phyloP scores from a whole-genome alignment of 495 filamentous ascomycete genomes.

The Xylaria nigripes region DNA sequence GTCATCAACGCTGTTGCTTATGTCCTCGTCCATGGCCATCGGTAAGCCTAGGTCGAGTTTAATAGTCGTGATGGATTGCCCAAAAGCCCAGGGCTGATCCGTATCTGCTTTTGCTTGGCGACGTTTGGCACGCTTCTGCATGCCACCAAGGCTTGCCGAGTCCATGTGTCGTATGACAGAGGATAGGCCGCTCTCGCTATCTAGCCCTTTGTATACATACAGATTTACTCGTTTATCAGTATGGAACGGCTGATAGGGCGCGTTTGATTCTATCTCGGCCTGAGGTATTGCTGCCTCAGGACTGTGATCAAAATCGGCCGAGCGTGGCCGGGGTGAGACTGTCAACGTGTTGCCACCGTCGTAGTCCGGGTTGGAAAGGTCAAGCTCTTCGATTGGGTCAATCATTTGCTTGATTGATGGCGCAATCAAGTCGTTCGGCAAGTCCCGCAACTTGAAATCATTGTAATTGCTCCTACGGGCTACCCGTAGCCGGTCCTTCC shows the following conservation, averaged over 20 bases:
- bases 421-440: constrained; percentile 43
- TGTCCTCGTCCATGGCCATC: constrained; percentile 46
- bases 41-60: constrained; percentile 54
- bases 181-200: constrained; percentile 6
- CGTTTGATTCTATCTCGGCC: constrained; percentile 88
- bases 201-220: constrained; percentile 46
- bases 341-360: constrained; percentile 38
- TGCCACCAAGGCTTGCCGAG: constrained; percentile 23
- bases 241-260: constrained; percentile 85
- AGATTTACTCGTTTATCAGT: constrained; percentile 72
- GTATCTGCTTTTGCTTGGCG: constrained; percentile 9
- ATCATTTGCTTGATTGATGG: constrained; percentile 36
- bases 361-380: constrained; percentile 37
- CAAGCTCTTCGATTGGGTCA: constrained; percentile 42
- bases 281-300: constrained; percentile 59
- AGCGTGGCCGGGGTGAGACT: constrained; percentile 28
- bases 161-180: constrained; percentile 27
- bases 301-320: constrained; percentile 23
- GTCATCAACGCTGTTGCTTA: constrained; percentile 41
- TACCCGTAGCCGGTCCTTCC: constrained; percentile 40
- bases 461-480: constrained; percentile 44
- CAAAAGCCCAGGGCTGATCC: constrained; percentile 58
- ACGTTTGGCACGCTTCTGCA: constrained; percentile 11
- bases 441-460: constrained; percentile 56
- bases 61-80: constrained; percentile 50